Percentiles rank a stretch among this genome's conserved stretches.
Conservation (phyloP, 345 rosid species). For the Isatis tinctoria region DNA sequence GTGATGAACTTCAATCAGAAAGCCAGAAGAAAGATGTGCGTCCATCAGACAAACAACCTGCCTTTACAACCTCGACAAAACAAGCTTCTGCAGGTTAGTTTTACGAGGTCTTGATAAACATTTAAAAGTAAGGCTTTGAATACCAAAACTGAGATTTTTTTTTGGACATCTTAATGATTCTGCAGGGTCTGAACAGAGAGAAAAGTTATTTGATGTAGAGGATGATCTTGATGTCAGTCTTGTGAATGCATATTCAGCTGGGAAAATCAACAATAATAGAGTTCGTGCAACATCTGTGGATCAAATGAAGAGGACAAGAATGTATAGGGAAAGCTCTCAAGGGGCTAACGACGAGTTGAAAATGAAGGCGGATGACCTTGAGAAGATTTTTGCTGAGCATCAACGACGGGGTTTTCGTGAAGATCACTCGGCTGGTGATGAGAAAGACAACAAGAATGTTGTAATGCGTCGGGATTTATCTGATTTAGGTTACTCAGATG, state of each 20-base stretch:
- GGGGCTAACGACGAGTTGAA: constrained; percentile 68
- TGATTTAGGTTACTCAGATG: constrained; percentile 52
- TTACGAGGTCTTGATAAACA: background rate
- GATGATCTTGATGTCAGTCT: constrained; percentile 40
- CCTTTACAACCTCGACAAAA: constrained; percentile 44
- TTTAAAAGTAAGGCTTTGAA: background rate
- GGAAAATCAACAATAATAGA: constrained; percentile 29
- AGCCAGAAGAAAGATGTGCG: constrained; percentile 36
- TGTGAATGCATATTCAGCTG: constrained; percentile 37
- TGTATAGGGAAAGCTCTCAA: constrained; percentile 57
- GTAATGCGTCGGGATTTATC: constrained; percentile 48
- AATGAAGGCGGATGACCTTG: constrained; percentile 72
- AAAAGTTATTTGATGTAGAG: constrained; percentile 41
- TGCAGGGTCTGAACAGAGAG: constrained; percentile 47
- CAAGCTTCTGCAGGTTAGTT: constrained; percentile 34
- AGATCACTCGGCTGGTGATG: constrained; percentile 47
- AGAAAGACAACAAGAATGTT: constrained; percentile 35
- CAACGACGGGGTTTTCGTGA: constrained; percentile 52
- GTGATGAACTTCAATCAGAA: constrained; percentile 38
- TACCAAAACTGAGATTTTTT: background rate
- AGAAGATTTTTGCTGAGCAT: constrained; percentile 74
- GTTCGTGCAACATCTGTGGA: constrained; percentile 35
- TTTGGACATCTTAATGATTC: background rate
- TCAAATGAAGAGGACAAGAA: constrained; percentile 59
- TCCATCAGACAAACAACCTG: constrained; percentile 34